A percentile compares a stretch with the other conserved stretches of the same genome.
phyloP scores from a whole-genome alignment of 768 basidiomycete species.

The Pisolithus marmoratus region DNA sequence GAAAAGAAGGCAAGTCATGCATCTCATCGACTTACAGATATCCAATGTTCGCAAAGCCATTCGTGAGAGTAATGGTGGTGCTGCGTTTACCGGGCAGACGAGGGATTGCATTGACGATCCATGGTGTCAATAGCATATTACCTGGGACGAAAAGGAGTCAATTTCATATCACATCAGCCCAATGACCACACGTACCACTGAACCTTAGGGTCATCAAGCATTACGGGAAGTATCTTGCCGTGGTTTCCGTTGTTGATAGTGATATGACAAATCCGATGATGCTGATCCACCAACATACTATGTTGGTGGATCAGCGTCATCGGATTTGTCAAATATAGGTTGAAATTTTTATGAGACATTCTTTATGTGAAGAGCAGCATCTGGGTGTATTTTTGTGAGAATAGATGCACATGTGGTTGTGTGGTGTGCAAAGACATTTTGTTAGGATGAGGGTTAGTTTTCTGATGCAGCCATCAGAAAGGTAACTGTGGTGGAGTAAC shows the following conservation, averaged over 20 bases:
- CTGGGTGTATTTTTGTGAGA: no score
- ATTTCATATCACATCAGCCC: neutral
- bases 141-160: constrained; percentile 19
- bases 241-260: constrained; percentile 43
- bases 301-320: no score
- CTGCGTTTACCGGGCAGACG: no score
- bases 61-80: no score
- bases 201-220: constrained; percentile 61
- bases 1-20: neutral
- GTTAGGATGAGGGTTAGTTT: no score
- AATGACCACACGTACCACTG: constrained; percentile 24
- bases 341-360: no score
- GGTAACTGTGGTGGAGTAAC: no score
- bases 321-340: no score
- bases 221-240: constrained; percentile 52
- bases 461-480: no score
- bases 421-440: no score
- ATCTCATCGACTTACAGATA: constrained; percentile 41
- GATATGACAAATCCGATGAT: constrained; percentile 58
- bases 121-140: constrained; percentile 43
- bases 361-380: neutral
- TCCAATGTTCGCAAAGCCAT: constrained; percentile 54
- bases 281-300: constrained; percentile 58
- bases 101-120: no score
- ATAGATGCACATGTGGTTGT: constrained; percentile 1